Evolutionary conservation across 768 basidiomycete genomes (phyloP).

Genomic region (Tulasnella sp.): DNA sequence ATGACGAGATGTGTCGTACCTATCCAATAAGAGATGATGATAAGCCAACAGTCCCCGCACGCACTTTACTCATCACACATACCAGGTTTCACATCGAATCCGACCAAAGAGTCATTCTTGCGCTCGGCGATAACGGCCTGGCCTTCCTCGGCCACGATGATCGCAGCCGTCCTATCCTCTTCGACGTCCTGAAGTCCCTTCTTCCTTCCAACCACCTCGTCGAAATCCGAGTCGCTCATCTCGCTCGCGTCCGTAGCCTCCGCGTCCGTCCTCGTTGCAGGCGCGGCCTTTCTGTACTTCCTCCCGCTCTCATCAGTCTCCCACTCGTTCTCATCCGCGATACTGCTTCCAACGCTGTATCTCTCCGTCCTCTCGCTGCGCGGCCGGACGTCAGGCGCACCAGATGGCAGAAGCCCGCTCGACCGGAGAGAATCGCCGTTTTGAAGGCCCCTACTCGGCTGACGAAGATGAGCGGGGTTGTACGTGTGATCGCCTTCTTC

Average conservation of each 20-base stretch:
- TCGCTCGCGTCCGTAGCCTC: conserved; percentile 4
- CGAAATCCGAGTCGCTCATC: conserved; percentile 6
- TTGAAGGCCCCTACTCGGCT: background rate
- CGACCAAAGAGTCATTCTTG: conserved; percentile 43
- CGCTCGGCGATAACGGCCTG: conserved; percentile 67
- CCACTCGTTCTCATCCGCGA: background rate
- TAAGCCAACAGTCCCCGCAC: background rate
- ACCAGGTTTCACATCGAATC: conserved; percentile 67
- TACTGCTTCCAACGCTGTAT: background rate
- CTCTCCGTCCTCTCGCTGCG: background rate
- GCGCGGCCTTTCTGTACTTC: background rate
- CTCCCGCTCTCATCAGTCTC: conserved; percentile 4
- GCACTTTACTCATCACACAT: conserved; percentile 20
- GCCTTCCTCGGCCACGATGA: conserved; percentile 73
- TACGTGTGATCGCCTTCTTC: conserved; percentile 8
- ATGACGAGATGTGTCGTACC: conserved; percentile 92
- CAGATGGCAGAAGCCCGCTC: background rate
- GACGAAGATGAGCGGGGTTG: background rate
- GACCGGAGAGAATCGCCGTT: background rate
- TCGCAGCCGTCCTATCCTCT: conserved; percentile 56
- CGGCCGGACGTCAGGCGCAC: background rate
- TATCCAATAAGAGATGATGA: conserved; percentile 29
- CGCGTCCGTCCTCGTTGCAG: background rate
- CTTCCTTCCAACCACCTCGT: conserved; percentile 8
- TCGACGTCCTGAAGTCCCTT: conserved; percentile 33